Evolutionary conservation across 2,329 filamentous ascomycete species (phyloP).

Genomic region (Xylaria sp.): DNA sequence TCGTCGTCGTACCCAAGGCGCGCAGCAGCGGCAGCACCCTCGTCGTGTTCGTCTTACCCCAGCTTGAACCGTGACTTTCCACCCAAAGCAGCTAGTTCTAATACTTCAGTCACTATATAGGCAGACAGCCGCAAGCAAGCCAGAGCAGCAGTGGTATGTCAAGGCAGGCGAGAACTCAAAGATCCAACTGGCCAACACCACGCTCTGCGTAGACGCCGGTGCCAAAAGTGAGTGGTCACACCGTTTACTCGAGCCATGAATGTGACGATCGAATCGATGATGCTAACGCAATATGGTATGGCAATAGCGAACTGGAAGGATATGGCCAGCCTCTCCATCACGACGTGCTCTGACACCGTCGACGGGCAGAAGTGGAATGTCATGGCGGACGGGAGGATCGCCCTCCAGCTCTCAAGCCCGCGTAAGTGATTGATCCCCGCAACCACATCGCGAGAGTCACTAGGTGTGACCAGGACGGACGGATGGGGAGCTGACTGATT

Average conservation of each 20-base stretch:
- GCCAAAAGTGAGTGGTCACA: slow-evolving; percentile 42
- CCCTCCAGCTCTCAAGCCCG: slow-evolving; percentile 49
- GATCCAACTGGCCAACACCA: slow-evolving; percentile 53
- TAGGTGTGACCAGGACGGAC: not conserved
- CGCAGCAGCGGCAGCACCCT: slow-evolving; percentile 48
- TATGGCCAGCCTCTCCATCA: slow-evolving; percentile 52
- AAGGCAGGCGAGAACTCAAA: slow-evolving; percentile 48
- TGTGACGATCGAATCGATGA: not conserved
- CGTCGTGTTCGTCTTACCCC: slow-evolving; percentile 48
- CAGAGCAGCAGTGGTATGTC: slow-evolving; percentile 56
- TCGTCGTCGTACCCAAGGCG: slow-evolving; percentile 52
- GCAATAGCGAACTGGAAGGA: slow-evolving; percentile 53
- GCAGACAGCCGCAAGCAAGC: slow-evolving; percentile 47
- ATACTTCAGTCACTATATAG: slow-evolving; percentile 36
- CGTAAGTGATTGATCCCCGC: slow-evolving; percentile 44
- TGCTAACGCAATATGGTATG: slow-evolving; percentile 1
- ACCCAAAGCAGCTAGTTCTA: not conserved
- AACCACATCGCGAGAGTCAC: not conserved
- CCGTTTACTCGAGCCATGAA: not conserved
- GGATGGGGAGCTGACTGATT: slow-evolving; percentile 8
- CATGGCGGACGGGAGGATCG: slow-evolving; percentile 54
- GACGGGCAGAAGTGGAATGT: slow-evolving; percentile 52
- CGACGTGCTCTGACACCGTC: slow-evolving; percentile 49
- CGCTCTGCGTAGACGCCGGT: slow-evolving; percentile 55
- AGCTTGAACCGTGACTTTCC: not conserved